Evolutionary conservation across 1,139 yeast genomes (phyloP), one percentile per base, ranked within the genome.

Genomic region (Geotrichum histeridarum): DNA sequence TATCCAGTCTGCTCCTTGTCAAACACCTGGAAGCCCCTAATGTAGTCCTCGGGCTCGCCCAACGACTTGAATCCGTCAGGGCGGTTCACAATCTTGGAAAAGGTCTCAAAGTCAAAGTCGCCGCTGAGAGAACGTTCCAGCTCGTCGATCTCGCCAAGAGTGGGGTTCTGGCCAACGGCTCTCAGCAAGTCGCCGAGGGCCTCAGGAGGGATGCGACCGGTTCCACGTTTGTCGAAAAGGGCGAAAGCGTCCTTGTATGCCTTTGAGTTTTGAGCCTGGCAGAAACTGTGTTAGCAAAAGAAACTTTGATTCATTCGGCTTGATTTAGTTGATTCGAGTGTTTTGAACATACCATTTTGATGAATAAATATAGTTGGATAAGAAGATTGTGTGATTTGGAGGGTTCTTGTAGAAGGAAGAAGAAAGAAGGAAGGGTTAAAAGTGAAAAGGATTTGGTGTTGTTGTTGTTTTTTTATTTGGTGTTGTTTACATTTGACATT

Each of bases 131-230:
- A 65, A 48, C 76, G 73, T 72, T 86, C 89, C 59, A 88, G 78
- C 61, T 86, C 91, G 36, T 84, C 75, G 59, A 89, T 86, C 72
- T 89, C 96, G 31, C 93, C 89, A 64, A 88, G 80, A 9, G 99
- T 91, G 60, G 99, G 99, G 76, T 94, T 94, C 75, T 93, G 98
- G 36, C 99, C 99, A 58, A 93, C 93, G 2, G 99, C 97, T 71
- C 99, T 81, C 59, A 94, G 80, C 64, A 94, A 80, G 68, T 94
- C 99, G 42, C 98, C 99, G 56, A 94, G 79, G 58, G 88, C 85
- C 63, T 85, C 89, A 59, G 81, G 79, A n/a, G 96, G 84, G 58
- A 94, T 93, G 70, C 84, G 81, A 15, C 99, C 99, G 45, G 94
- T 88, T 43, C 97, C 99, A 67, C 90, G 88, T 74, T 91, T 91